Percentiles rank a stretch among this genome's conserved stretches.
These are phyloP conservation scores for Chalara sp. DNA, from an alignment of 2,329 filamentous ascomycete genomes.

Conservation along the genomic window DNA sequence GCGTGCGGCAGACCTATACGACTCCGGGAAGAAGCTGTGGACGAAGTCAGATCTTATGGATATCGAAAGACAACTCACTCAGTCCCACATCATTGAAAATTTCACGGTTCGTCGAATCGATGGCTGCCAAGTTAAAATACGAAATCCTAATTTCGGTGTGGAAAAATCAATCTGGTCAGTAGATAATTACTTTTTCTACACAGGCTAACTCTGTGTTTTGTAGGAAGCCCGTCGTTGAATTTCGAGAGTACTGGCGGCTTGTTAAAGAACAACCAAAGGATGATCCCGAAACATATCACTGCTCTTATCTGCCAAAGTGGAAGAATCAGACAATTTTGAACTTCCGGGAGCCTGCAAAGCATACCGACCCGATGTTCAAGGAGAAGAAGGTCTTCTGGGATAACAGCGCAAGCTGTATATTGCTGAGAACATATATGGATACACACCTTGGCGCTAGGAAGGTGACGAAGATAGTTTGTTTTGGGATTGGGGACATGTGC, in stretches of 20 bases:
- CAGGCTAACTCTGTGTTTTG: no score
- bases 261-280: constrained; percentile 12
- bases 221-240: constrained; percentile 19
- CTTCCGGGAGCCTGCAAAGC: constrained; percentile 12
- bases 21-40: constrained; percentile 17
- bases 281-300: constrained; percentile 19
- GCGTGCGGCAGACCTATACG: constrained; percentile 15
- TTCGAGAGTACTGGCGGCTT: constrained; percentile 20
- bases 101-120: constrained; percentile 23
- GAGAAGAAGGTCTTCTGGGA: constrained; percentile 12
- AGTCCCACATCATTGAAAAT: constrained; percentile 11
- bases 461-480: constrained; percentile 23
- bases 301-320: constrained; percentile 25
- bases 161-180: no score
- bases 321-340: constrained; percentile 14
- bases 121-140: constrained; percentile 16
- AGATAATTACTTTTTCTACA: no score
- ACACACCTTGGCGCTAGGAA: no score
- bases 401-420: constrained; percentile 15
- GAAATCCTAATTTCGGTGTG: constrained; percentile 19
- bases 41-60: constrained; percentile 14
- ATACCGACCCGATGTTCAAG: constrained; percentile 14
- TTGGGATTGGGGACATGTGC: no score
- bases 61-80: constrained; percentile 20
- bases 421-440: no score